Evolutionary conservation across 768 basidiomycete genomes (phyloP), one percentile per base, ranked within the genome.

Genomic region (Tricholoma sp.): DNA sequence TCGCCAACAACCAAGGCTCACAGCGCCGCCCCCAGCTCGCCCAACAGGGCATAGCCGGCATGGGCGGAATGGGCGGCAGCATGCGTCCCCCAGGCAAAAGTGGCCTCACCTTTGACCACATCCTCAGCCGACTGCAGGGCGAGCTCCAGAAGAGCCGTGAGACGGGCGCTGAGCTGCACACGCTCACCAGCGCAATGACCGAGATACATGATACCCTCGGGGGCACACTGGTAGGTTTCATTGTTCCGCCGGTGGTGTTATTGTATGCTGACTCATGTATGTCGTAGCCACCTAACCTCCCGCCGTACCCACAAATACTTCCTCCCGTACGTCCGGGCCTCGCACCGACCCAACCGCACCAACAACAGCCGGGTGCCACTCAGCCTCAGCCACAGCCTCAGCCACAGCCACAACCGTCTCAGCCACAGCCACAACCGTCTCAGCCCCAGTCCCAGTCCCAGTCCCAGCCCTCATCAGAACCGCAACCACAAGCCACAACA

Each of bases 111-210:
- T 96, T 98, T 66, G 95, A 98, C 64, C 91, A 94, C 63, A 93
- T 98, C 52, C 74, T 98, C 45, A 89, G 80, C 55, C 83, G 91
- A 34, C 76, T 98, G 2, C 95, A 98, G 68, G 85, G 86, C 60
- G 95, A 98, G 68, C 83, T 98, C n/a, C 88, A 90, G 73, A 97
- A 96, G 74, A 94, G 91, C 65, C 84, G 92, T 15, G 96, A 98
- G 66, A 97, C 95, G 0, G 91, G 92, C 12, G 78, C 86, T 0
- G 95, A 98, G 66, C 76, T 99, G 3, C 83, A 86, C 59, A 82
- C 82, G 0, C 73, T 98, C 32, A 87, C 82, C 13, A 81, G 81
- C 11, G 80, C 89, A 4, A 91, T 99, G 83, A 82, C 76, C 41
- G 94, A 97, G n/a, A 91, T 98, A 44, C 88, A 92, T 57, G 93